A percentile compares a stretch with the other conserved stretches of the same genome.
These are phyloP conservation scores for Fistulifera solaris DNA, from an alignment of 108 stramenopile genomes.

Conservation along the genomic window DNA sequence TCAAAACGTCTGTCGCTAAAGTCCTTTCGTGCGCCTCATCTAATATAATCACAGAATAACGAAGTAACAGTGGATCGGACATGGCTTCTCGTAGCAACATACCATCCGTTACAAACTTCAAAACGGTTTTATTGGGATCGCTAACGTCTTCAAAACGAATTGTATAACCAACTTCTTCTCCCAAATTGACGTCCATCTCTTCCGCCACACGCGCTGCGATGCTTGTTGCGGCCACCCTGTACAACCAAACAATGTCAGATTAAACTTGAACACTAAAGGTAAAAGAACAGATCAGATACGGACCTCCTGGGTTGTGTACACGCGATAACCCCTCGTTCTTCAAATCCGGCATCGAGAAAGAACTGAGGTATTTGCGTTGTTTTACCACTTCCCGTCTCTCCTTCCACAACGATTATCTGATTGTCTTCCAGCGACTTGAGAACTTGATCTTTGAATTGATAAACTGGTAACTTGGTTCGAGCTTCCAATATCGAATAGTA, in stretches of 20 bases:
- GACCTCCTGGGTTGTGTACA: constrained; percentile 94
- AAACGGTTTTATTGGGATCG: constrained; percentile 59
- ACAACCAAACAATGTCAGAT: too few species aligned
- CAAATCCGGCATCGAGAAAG: constrained; percentile 83
- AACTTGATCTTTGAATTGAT: constrained; percentile 88
- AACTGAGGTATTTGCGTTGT: constrained; percentile 98
- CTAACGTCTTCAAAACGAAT: constrained; percentile 97
- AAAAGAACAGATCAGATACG: too few species aligned
- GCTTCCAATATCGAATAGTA: constrained; percentile 45
- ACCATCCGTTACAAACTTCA: constrained; percentile 95
- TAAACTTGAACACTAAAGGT: too few species aligned
- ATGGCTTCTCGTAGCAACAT: constrained; percentile 94
- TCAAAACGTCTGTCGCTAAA: constrained; percentile 96
- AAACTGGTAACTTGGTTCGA: constrained; percentile 90
- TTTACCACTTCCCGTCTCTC: constrained; percentile 79
- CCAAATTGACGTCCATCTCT: constrained; percentile 98
- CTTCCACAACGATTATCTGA: constrained; percentile 96
- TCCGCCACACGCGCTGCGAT: constrained; percentile 98
- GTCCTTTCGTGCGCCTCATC: constrained; percentile 99
- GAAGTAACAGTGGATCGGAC: constrained; percentile 87
- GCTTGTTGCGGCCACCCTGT: constrained; percentile 94
- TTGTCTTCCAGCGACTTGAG: constrained; percentile 72
- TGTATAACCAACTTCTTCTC: constrained; percentile 95
- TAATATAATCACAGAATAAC: constrained; percentile 91
- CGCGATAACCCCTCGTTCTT: constrained; percentile 71